Evolutionary conservation across 192 early-diverging fungal species (phyloP), one percentile per base, ranked within the genome.

Genomic region (Mortierella hygrophila): DNA sequence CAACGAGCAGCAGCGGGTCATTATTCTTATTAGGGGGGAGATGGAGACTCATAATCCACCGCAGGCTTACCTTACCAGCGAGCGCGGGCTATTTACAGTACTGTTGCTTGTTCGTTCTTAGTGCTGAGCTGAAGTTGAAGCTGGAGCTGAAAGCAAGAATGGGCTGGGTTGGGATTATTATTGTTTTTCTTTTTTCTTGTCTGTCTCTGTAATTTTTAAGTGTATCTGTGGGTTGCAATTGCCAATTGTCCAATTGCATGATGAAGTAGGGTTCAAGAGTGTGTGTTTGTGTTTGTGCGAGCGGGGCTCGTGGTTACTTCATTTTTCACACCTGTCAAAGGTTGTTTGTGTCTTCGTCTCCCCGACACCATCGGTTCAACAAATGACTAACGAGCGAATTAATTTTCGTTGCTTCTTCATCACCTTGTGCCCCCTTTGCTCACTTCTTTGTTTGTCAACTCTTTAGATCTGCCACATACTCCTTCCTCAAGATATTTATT

Each of bases 341-440:
- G 11, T 10, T 10, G 26, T 11, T 65, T 6, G 21, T 65, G 55
- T 65, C 60, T 9, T 29, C 8, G 7, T 65, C 49, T 11, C 16
- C 29, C 16, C n/a, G n/a, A 16, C 49, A 2, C 60, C 13, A 13
- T 65, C 26, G 60, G 60, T 15, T 1, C 60, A 65, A 32, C 60
- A 65, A 65, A 65, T 65, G 60, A 65, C 60, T 65, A 65, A 65
- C 29, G 60, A 65, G 11, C 60, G 60, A 65, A 65, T 60, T 60
- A 60, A 60, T 65, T 65, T 65, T 65, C 55, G 7, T 57, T 57
- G 35, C 35, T 26, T 65, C 23, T 63, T 9, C n/a, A 15, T 65
- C 49, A 2, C 60, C 15, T 29, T 65, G 11, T 46, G 44, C 44
- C 10, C 44, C 60, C 15, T 57, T 26, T 20, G 15, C 18, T 52